Base-by-base conservation (phyloP, 2,329 filamentous ascomycete genomes). In the Nemania diffusa region DNA sequence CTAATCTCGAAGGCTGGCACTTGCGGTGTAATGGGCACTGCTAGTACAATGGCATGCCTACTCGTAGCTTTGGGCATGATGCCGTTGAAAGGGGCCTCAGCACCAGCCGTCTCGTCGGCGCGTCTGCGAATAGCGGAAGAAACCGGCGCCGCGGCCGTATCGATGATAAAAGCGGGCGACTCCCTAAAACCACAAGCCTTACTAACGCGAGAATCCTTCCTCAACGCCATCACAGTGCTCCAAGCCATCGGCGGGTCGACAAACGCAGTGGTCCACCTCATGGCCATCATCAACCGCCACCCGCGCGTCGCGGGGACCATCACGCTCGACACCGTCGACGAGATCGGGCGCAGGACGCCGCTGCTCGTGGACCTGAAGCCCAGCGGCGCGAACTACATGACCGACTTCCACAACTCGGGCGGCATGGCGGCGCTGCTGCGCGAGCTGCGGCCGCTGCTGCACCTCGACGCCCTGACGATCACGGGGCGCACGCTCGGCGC, bases 21-120 rank as follows among this genome's bases (percentile, higher is more conserved):
- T 0, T 97, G 93, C 71, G 93, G 93, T 53, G 93, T 94, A 20
- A 97, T 97, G 93, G 96, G 93, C 70, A 97, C 93, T 0, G 93
- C 93, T 6, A 95, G 93, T 75, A 97, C 93, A 1, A 95, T 97
- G 92, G 92, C 92, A 0, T 94, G 92, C 5, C 87, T 93, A 17
- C 91, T 94, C 24, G 92, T 93, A 68, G 92, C 89, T 0, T 89
- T 97, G 73, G 93, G 93, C n/a, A 84, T 97, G 71, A 91, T 92
- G 65, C 85, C 94, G 0, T 90, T 94, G 7, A 88, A 89, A 5
- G 93, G 91, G 0, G 92, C 92, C 0, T 92, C 91, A 0, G 93
- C 91, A 0, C 92, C 93, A 0, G 93, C 93, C 0, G 89, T 91
- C 3, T 93, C 91, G 0, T 91, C 92, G 0, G 85, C 91, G 0